Base-by-base conservation (phyloP, 1,284 basidiomycete species). In the Sanghuangporus weigelae region DNA sequence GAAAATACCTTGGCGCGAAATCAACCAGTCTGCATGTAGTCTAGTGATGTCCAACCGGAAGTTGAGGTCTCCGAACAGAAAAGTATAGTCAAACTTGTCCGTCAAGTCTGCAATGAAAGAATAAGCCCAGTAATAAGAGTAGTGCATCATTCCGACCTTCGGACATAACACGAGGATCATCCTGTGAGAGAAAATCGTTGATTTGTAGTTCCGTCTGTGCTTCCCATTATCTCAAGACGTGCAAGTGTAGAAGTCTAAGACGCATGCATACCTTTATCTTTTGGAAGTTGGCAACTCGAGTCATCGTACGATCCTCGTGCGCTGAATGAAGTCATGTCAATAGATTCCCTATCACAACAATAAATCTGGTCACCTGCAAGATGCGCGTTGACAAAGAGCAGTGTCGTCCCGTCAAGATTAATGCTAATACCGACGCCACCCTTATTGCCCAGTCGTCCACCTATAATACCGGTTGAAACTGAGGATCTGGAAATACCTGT, bases 351-450 rank as follows among this genome's bases (percentile, higher is more conserved):
- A 40, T n/a, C 44, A 14, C n/a, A 48, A 31, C 19, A 16, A 10
- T 35, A 5, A 14, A 44, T 53, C 39, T 16, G 74, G 79, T 36
- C 66, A 88, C 89, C 89, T 59, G 93, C 91, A n/a, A 96, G 77
- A 73, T 96, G 94, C 0, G 91, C 90, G 68, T 95, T 95, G 67
- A 96, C 76, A 72, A 96, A 94, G 14, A 96, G 78, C 40, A 95
- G 78, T 0, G 91, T 87, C 6, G 84, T 86, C 4, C 84, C 85
- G 56, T 83, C 85, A 16, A 96, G 77, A 66, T 92, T 87, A 53
- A 95, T 72, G 63, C 89, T 91, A 66, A 95, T 87, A 14, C 91
- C 94, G 16, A 94, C 89, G 12, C 87, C 92, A 3, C 91, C 92
- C 70, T 93, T 93, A 71, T 95, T 95, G 2, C 93, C 93, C 1